Evolutionary conservation across 169 alveolate genomes (phyloP).

Genomic region (Babesia ovis): DNA sequence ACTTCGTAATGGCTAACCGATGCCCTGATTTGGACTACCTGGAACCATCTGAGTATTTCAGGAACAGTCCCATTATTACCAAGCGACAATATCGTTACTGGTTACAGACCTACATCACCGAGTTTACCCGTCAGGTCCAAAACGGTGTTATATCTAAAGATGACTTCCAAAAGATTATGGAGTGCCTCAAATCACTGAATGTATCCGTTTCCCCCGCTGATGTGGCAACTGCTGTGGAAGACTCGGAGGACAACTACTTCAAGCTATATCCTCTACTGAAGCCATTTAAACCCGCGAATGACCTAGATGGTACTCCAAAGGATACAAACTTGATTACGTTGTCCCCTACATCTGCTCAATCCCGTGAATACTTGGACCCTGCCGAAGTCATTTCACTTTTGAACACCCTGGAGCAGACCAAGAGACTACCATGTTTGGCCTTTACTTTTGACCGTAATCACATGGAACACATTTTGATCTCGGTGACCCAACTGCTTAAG

Average conservation of each 20-base stretch:
- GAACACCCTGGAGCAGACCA: constrained; percentile 75
- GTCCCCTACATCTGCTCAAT: not conserved
- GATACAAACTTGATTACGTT: not conserved
- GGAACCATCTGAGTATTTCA: constrained; percentile 72
- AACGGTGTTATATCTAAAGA: constrained; percentile 12
- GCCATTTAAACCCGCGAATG: not conserved
- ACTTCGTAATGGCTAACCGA: not conserved
- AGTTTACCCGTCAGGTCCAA: constrained; percentile 48
- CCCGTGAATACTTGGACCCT: constrained; percentile 70
- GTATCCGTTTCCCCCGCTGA: constrained; percentile 22
- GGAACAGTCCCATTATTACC: constrained; percentile 77
- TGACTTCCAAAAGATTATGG: constrained; percentile 23
- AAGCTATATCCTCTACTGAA: constrained; percentile 37
- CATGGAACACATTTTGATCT: constrained; percentile 77
- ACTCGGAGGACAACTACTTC: constrained; percentile 14
- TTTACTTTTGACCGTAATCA: constrained; percentile 84
- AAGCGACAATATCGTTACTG: constrained; percentile 79
- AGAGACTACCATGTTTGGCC: constrained; percentile 85
- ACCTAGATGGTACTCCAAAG: not conserved
- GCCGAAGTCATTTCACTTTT: constrained; percentile 72
- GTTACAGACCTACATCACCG: constrained; percentile 34
- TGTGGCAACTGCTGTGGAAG: constrained; percentile 1
- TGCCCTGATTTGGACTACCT: constrained; percentile 43
- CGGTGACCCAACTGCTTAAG: constrained; percentile 72
- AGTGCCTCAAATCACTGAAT: constrained; percentile 18